A percentile compares a stretch with the other conserved stretches of the same genome.
Conservation (phyloP, 805 yeast species). For the Kuraishia piskuri region DNA sequence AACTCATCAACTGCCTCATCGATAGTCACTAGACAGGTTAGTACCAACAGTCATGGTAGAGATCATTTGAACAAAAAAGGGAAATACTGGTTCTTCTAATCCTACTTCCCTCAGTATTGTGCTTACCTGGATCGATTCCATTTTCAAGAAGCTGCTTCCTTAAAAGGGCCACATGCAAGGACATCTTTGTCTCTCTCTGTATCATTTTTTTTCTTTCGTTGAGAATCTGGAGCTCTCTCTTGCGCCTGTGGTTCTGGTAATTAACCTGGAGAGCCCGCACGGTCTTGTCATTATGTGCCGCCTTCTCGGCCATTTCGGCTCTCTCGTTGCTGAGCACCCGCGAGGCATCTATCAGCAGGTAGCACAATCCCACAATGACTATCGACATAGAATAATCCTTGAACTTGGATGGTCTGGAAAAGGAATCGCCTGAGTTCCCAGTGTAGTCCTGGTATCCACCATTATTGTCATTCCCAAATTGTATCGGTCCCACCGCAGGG, state of each 20-base stretch:
- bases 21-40: slow-evolving; percentile 24
- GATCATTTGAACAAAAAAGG: background rate
- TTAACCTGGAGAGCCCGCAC: slow-evolving; percentile 34
- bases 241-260: slow-evolving; percentile 40
- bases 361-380: background rate
- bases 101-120: background rate
- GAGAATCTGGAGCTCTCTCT: slow-evolving; percentile 41
- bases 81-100: background rate
- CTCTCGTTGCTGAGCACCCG: slow-evolving; percentile 13
- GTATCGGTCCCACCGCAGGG: background rate
- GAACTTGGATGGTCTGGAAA: background rate
- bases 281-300: slow-evolving; percentile 23
- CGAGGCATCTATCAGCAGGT: background rate
- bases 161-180: slow-evolving; percentile 57
- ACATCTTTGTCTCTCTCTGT: slow-evolving; percentile 49
- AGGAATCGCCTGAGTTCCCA: background rate
- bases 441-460: background rate
- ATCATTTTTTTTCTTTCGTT: slow-evolving; percentile 41
- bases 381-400: background rate
- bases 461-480: background rate
- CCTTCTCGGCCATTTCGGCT: slow-evolving; percentile 17
- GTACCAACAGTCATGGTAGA: background rate
- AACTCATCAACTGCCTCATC: slow-evolving; percentile 46
- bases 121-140: slow-evolving; percentile 40
- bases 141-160: slow-evolving; percentile 50